Base-by-base conservation (phyloP, 2,329 filamentous ascomycete species). In the Akanthomyces muscarius region DNA sequence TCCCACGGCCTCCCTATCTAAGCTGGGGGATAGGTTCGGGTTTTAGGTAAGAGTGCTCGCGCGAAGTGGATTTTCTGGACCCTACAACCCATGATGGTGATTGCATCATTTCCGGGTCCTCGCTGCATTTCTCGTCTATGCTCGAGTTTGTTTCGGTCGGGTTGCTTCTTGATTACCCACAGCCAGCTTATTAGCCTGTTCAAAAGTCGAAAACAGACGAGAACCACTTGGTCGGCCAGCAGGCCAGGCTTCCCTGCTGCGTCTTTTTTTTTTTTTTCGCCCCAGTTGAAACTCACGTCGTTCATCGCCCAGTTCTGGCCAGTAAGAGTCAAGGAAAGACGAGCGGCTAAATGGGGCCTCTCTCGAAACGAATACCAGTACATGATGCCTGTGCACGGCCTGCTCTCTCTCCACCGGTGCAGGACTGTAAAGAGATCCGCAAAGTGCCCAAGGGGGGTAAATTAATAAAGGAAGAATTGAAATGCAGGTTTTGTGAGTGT, bases 241-340 rank as follows among this genome's bases (percentile, higher is more conserved):
- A 21, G 21, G 21, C 21, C 21, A 21, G 21, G 33, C 13, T 38
- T 38, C 14, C 38, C 38, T 16, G 38, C 14, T 16, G 14, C 38
- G 28, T 30, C 6, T 2, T 30, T 30, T 30, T 30, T 30, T 30
- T 23, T n/a, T 11, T 13, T 16, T 11, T 14, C 5, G 23, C 33
- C 45, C 56, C 44, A 33, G 56, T 59, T 47, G 16, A 5, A 23
- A 23, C 1, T 23, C 25, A 7, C 45, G 54, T 47, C 42, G 42
- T 18, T 48, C n/a, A 38, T 21, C 14, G 33, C 23, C 28, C 28
- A 52, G 30, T 33, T 38, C 18, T 13, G 25, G 28, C 47, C 57
- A 52, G 57, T 60, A 10, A 52, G 57, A 52, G 47, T n/a, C 47
- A 8, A 23, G 47, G 23, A 33, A 33, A 60, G 57, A 51, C 57